A percentile compares a stretch with the other conserved stretches of the same genome.
phyloP scores from a whole-genome alignment of 441 rosid species.

The Arabidopsis lyrata region DNA sequence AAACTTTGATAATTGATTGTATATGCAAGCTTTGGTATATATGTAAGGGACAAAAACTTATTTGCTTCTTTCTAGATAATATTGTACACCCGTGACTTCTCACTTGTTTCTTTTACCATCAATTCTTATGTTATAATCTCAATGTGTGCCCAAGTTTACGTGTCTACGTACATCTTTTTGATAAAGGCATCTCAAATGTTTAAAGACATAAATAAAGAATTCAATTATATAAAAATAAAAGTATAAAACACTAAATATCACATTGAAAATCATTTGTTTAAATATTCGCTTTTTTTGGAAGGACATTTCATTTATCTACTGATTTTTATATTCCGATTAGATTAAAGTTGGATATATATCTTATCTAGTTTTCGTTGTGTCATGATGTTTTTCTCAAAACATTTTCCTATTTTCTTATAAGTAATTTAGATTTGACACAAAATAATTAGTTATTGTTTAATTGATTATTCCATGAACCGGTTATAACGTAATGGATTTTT shows the following conservation, averaged over 20 bases:
- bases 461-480: not conserved
- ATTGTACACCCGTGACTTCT: constrained; percentile 47
- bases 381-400: not conserved
- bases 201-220: not conserved
- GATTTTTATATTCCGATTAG: not conserved
- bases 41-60: constrained; percentile 42
- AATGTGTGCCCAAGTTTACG: constrained; percentile 22
- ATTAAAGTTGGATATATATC: not conserved
- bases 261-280: not conserved
- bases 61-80: constrained; percentile 44
- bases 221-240: not conserved
- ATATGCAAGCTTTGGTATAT: constrained; percentile 28
- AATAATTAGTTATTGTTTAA: not conserved
- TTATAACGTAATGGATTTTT: not conserved
- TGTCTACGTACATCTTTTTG: constrained; percentile 9
- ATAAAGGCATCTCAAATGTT: constrained; percentile 15
- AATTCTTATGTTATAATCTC: constrained; percentile 24
- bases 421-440: constrained; percentile 1
- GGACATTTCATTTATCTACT: not conserved
- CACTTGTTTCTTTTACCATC: constrained; percentile 36
- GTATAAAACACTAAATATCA: not conserved
- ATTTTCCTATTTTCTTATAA: not conserved
- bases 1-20: constrained; percentile 14
- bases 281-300: not conserved
- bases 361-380: not conserved